phyloP scores from a whole-genome alignment of 225 moss, liverwort and hornwort genomes.

The Pseudisothecium myosuroides region DNA sequence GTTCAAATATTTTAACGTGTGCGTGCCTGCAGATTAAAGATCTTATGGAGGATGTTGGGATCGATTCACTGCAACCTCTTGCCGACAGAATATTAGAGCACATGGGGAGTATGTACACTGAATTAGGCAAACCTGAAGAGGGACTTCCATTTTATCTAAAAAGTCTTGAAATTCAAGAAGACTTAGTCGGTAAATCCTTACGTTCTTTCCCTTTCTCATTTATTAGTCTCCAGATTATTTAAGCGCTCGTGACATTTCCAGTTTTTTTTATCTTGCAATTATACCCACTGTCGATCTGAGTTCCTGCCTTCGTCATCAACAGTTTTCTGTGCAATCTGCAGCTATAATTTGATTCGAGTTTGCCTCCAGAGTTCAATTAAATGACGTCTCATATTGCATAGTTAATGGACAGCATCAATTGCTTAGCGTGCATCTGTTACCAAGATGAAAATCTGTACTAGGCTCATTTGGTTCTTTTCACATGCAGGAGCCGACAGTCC shows the following conservation, averaged over 20 bases:
- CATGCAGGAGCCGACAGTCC: slow-evolving; percentile 64
- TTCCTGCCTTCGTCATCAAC: not conserved
- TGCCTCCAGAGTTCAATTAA: not conserved
- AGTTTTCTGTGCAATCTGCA: not conserved
- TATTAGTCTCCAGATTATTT: not conserved
- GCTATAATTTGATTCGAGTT: not conserved
- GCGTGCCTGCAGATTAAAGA: slow-evolving; percentile 41
- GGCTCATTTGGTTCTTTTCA: not conserved
- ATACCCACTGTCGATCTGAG: not conserved
- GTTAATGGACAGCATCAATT: not conserved
- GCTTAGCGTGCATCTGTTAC: not conserved
- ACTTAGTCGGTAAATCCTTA: slow-evolving; percentile 43
- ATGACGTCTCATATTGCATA: not conserved
- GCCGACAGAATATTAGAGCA: slow-evolving; percentile 72
- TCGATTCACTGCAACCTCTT: slow-evolving; percentile 45
- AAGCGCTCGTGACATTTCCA: not conserved
- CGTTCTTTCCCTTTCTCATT: not conserved
- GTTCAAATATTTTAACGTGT: not conserved
- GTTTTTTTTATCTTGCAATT: not conserved
- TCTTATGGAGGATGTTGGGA: slow-evolving; percentile 39
- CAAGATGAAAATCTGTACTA: not conserved
- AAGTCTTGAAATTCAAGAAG: slow-evolving; percentile 73
- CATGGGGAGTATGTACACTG: slow-evolving; percentile 76
- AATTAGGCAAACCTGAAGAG: slow-evolving; percentile 68
- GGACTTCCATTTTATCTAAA: slow-evolving; percentile 49